phyloP scores from a whole-genome alignment of 2,329 filamentous ascomycete genomes.

The Exophiala sp. region DNA sequence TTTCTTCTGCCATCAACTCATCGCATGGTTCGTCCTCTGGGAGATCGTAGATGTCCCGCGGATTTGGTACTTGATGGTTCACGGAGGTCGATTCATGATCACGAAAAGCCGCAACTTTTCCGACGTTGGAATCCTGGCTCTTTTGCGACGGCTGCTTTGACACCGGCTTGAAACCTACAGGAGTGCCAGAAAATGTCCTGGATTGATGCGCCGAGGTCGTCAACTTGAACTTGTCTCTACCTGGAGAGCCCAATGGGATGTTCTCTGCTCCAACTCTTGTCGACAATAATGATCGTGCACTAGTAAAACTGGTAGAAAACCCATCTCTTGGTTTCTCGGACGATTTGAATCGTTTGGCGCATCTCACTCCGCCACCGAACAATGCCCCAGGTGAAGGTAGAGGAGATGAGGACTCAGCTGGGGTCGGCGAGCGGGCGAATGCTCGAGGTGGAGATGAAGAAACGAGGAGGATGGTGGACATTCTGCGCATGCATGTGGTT shows the following conservation, averaged over 20 bases:
- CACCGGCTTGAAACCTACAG: neutral
- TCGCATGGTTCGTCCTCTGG: neutral
- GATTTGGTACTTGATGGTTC: neutral
- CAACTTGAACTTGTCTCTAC: conserved; percentile 12
- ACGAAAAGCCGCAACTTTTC: neutral
- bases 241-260: conserved; percentile 11
- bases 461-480: conserved; percentile 38
- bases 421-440: conserved; percentile 33
- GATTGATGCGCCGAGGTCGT: neutral
- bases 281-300: conserved; percentile 13
- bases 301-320: conserved; percentile 15
- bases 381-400: conserved; percentile 31
- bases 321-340: conserved; percentile 19
- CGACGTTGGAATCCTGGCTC: neutral
- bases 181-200: neutral
- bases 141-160: neutral
- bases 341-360: conserved; percentile 16
- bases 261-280: conserved; percentile 19
- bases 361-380: conserved; percentile 14
- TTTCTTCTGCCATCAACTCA: neutral
- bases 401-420: conserved; percentile 30
- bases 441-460: conserved; percentile 40
- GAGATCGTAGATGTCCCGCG: neutral
- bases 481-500: conserved; percentile 22
- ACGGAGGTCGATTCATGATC: neutral